These are phyloP conservation scores for Diplodia scrobiculata DNA, from an alignment of 2,329 filamentous ascomycete species.

Conservation along the genomic window DNA sequence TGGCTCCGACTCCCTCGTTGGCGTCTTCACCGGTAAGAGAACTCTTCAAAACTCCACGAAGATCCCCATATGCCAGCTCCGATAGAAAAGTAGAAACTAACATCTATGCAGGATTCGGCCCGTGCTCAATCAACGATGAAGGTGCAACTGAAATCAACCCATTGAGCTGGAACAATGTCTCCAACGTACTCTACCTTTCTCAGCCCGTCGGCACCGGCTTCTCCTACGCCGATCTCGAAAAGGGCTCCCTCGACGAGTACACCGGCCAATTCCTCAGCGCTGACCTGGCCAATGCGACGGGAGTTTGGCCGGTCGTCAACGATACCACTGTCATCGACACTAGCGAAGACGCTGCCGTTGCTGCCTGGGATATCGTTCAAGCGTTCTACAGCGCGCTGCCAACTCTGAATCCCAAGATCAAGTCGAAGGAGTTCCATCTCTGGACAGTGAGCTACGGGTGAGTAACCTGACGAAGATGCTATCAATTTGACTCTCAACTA, in stretches of 20 bases:
- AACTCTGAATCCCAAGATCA: slow-evolving; percentile 54
- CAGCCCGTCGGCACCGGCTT: slow-evolving; percentile 48
- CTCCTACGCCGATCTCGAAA: slow-evolving; percentile 39
- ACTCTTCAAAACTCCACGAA: slow-evolving; percentile 34
- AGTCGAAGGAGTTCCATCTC: slow-evolving; percentile 58
- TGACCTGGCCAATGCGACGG: slow-evolving; percentile 42
- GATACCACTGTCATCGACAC: slow-evolving; percentile 45
- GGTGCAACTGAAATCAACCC: slow-evolving; percentile 43
- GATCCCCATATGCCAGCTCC: neutral
- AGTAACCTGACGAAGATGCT: neutral
- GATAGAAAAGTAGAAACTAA: slow-evolving; percentile 52
- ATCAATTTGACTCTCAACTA: neutral
- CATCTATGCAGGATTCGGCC: slow-evolving; percentile 53
- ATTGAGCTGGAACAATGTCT: slow-evolving; percentile 45
- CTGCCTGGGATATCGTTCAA: slow-evolving; percentile 44
- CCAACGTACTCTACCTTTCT: slow-evolving; percentile 46
- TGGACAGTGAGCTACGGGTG: slow-evolving; percentile 57
- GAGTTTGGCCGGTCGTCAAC: slow-evolving; percentile 40
- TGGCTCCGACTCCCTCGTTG: slow-evolving; percentile 19
- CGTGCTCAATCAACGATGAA: slow-evolving; percentile 49
- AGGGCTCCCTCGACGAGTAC: slow-evolving; percentile 1
- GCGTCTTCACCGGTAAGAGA: slow-evolving; percentile 16
- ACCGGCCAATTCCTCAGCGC: neutral
- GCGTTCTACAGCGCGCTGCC: slow-evolving; percentile 42
- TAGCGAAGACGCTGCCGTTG: slow-evolving; percentile 41